Evolutionary conservation across 345 rosid genomes (phyloP).

Genomic region (Combretum micranthum): DNA sequence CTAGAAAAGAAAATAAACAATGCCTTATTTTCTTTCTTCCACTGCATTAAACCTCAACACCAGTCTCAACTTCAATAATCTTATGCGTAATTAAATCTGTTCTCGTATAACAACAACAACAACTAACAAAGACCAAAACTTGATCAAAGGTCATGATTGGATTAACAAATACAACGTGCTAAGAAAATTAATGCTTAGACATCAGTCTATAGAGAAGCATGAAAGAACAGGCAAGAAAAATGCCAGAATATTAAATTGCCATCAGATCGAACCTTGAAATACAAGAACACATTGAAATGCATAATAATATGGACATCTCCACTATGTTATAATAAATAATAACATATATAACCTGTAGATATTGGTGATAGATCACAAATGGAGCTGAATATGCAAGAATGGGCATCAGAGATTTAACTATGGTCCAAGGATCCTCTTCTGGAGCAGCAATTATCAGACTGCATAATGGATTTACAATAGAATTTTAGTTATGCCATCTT

Average conservation of each 20-base stretch:
- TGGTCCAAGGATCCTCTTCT: conserved; percentile 67
- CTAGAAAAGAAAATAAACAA: too few relatives aligned
- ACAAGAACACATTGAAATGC: too few relatives aligned
- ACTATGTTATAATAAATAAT: background rate
- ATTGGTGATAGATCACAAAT: conserved; percentile 86
- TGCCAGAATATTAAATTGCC: background rate
- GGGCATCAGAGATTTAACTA: conserved; percentile 64
- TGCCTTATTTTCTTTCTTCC: too few relatives aligned
- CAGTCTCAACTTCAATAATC: too few relatives aligned
- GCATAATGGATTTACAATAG: conserved; percentile 17
- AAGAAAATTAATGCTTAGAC: too few relatives aligned
- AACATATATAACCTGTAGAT: conserved; percentile 55
- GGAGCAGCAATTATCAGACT: conserved; percentile 87
- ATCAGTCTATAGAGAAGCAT: background rate
- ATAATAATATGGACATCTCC: background rate
- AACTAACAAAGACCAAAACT: too few relatives aligned
- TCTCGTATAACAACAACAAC: too few relatives aligned
- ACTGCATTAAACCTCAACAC: too few relatives aligned
- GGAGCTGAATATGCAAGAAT: conserved; percentile 79
- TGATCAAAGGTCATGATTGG: too few relatives aligned
- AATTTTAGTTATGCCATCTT: background rate
- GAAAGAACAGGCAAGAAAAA: background rate
- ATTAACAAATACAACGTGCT: too few relatives aligned
- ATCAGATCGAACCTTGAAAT: too few relatives aligned
- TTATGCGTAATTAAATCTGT: too few relatives aligned